These are phyloP conservation scores for Avena sativa DNA, from an alignment of 176 grass and related monocot species.

Conservation along the genomic window DNA sequence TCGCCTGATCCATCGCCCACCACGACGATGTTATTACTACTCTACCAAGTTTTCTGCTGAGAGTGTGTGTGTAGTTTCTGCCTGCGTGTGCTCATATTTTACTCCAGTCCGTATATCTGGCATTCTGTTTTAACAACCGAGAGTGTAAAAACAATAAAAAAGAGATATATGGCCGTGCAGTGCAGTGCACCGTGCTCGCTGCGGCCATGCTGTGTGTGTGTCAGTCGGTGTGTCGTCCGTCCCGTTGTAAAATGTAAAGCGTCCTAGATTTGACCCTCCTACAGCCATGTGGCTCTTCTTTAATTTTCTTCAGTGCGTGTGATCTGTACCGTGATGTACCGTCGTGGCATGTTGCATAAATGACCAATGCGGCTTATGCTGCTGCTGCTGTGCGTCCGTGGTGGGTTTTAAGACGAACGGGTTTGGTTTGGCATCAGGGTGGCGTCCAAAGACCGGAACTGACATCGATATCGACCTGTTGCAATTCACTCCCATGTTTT, in stretches of 20 bases:
- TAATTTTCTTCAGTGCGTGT: background rate
- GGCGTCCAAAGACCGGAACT: background rate
- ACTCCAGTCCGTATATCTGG: slow-evolving; percentile 32
- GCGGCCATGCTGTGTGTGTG: background rate
- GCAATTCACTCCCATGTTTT: background rate
- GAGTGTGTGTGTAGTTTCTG: background rate
- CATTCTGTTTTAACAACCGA: background rate
- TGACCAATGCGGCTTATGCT: background rate
- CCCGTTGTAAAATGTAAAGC: slow-evolving; percentile 66
- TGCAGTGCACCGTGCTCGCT: background rate
- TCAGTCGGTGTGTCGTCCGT: background rate
- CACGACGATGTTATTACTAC: background rate
- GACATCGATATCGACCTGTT: background rate
- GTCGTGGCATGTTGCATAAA: slow-evolving; percentile 36
- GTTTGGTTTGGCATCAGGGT: background rate
- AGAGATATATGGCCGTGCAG: background rate
- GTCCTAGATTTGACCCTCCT: slow-evolving; percentile 49
- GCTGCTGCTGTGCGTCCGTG: background rate
- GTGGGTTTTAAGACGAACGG: background rate
- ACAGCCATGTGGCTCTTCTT: slow-evolving; percentile 1
- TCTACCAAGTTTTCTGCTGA: background rate
- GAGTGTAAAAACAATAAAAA: slow-evolving; percentile 21
- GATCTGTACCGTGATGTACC: slow-evolving; percentile 18
- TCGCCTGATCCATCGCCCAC: slow-evolving; percentile 50
- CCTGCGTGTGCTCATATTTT: slow-evolving; percentile 31